A percentile compares a stretch with the other conserved stretches of the same genome.
Evolutionary conservation across 768 basidiomycete genomes (phyloP).

Genomic region (Macrolepiota albuminosa): DNA sequence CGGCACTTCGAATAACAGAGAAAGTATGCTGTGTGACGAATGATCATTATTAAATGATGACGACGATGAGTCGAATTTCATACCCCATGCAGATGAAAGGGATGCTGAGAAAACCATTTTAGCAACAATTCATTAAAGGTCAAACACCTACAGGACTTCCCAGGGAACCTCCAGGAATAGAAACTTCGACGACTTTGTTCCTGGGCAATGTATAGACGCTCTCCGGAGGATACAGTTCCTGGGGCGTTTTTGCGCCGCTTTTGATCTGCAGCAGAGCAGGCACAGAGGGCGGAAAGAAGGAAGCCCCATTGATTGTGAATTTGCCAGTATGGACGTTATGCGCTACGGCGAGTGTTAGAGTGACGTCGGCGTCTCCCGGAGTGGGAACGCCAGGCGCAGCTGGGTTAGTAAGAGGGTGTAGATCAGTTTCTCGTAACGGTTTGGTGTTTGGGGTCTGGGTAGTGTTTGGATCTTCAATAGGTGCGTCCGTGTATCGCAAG

Average conservation of each 20-base stretch:
- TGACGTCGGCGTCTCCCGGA: conserved; percentile 20
- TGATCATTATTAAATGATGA: neutral
- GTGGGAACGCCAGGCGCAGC: conserved; percentile 9
- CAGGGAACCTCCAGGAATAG: conserved; percentile 29
- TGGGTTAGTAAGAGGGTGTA: conserved; percentile 9
- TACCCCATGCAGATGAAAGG: conserved; percentile 2
- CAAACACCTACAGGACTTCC: conserved; percentile 24
- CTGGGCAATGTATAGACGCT: conserved; percentile 43
- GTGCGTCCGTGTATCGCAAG: conserved; percentile 34
- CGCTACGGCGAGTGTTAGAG: conserved; percentile 14
- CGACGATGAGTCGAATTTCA: neutral
- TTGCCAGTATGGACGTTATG: conserved; percentile 10
- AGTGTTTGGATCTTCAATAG: conserved; percentile 24
- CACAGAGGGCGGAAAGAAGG: conserved; percentile 33
- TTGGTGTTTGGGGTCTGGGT: conserved; percentile 8
- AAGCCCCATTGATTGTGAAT: conserved; percentile 27
- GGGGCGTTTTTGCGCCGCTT: conserved; percentile 43
- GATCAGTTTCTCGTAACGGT: conserved; percentile 25
- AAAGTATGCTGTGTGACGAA: conserved; percentile 27
- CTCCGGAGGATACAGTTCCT: conserved; percentile 43
- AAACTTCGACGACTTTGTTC: conserved; percentile 40
- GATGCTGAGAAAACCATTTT: neutral
- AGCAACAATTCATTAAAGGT: neutral
- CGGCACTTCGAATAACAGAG: conserved; percentile 32
- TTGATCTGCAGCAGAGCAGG: conserved; percentile 58